phyloP scores from a whole-genome alignment of 805 yeast genomes.

The Isabelozyma pseudorhagii region DNA sequence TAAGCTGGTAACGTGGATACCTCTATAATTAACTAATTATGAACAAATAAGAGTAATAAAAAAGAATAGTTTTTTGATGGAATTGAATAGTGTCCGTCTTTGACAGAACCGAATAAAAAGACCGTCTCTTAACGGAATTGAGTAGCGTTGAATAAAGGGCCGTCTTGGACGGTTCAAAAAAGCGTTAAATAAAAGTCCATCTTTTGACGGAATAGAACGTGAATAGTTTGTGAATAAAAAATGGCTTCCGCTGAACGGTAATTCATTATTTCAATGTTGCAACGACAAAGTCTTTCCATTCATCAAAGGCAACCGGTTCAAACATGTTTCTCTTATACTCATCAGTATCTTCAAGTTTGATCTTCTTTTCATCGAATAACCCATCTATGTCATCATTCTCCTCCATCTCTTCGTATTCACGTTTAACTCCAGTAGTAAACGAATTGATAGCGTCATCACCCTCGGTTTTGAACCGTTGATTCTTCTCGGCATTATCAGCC shows the following conservation, averaged over 20 bases:
- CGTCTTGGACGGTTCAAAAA: too few species aligned
- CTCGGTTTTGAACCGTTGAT: neutral
- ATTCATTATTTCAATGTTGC: neutral
- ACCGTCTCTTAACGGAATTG: too few species aligned
- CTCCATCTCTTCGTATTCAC: slow-evolving; percentile 18
- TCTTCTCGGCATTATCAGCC: slow-evolving; percentile 2
- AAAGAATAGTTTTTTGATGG: too few species aligned
- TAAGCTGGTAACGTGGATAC: too few species aligned
- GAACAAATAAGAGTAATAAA: too few species aligned
- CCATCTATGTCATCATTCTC: slow-evolving; percentile 31
- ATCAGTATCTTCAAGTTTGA: neutral
- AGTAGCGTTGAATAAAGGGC: neutral
- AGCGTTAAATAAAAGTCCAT: neutral
- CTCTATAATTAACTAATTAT: too few species aligned
- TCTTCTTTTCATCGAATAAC: slow-evolving; percentile 35
- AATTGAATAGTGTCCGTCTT: too few species aligned
- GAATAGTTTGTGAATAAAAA: too few species aligned
- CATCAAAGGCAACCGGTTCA: slow-evolving; percentile 33
- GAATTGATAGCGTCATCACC: neutral
- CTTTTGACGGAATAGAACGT: neutral
- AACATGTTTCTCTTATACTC: slow-evolving; percentile 5
- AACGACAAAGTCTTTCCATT: slow-evolving; percentile 29
- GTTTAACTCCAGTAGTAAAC: slow-evolving; percentile 12
- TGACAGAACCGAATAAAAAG: too few species aligned
- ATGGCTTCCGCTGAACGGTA: too few species aligned